Evolutionary conservation across 768 basidiomycete species (phyloP).

Genomic region (Nevesoporus exiguus): DNA sequence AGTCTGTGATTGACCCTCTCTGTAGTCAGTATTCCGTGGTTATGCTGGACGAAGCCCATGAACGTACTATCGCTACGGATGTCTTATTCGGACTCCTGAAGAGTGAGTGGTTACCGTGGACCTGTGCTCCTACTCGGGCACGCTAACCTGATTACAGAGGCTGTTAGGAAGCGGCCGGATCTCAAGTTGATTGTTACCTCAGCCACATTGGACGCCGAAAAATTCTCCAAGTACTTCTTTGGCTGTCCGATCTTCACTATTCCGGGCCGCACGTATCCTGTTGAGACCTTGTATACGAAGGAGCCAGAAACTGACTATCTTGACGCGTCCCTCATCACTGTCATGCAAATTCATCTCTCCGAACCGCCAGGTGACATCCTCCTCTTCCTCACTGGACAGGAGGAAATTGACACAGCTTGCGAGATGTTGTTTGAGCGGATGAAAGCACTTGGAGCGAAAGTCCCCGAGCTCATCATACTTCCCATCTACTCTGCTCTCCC

Average conservation of each 20-base stretch:
- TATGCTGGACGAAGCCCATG: conserved; percentile 99
- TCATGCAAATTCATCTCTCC: conserved; percentile 99
- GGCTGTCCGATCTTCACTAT: conserved; percentile 99
- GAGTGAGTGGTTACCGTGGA: conserved; percentile 25
- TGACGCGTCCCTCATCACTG: conserved; percentile 95
- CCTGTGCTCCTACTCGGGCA: background rate
- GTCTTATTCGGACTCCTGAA: conserved; percentile 95
- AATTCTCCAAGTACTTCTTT: conserved; percentile 99
- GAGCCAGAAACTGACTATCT: conserved; percentile 98
- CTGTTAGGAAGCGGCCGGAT: conserved; percentile 90
- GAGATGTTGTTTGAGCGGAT: conserved; percentile 98
- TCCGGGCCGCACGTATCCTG: conserved; percentile 98
- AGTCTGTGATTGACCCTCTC: conserved; percentile 93
- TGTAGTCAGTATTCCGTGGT: conserved; percentile 90
- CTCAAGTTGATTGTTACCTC: conserved; percentile 98
- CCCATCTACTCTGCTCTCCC: conserved; percentile 98
- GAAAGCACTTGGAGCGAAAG: conserved; percentile 98
- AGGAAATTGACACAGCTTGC: conserved; percentile 97
- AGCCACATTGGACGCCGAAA: conserved; percentile 98
- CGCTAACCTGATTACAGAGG: conserved; percentile 55
- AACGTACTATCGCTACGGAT: conserved; percentile 97
- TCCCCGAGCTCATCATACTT: conserved; percentile 93
- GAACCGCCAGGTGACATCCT: conserved; percentile 96
- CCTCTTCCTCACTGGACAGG: conserved; percentile 96
- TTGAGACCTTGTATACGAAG: conserved; percentile 97